Conservation (phyloP, 352 stramenopile species). For the Plasmopara viticola region DNA sequence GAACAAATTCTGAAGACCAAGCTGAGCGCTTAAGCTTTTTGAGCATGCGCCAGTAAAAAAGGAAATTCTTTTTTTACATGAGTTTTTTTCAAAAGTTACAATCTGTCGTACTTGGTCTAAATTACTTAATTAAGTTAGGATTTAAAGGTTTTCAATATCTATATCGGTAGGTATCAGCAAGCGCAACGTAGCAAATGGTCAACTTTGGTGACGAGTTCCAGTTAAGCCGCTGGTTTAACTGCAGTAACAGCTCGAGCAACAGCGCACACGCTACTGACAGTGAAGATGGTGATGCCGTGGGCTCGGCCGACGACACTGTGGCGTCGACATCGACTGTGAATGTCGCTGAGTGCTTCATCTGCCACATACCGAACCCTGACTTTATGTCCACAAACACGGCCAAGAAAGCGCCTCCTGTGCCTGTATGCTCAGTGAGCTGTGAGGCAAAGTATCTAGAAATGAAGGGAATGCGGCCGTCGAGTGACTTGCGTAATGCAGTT, state of each 20-base stretch:
- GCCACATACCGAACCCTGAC: conserved; percentile 47
- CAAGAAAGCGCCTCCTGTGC: conserved; percentile 47
- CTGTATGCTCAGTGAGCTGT: conserved; percentile 50
- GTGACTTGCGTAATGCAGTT: conserved; percentile 17
- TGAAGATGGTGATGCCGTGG: conserved; percentile 31
- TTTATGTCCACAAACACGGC: conserved; percentile 60
- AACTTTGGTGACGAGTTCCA: conserved; percentile 60
- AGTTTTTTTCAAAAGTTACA: not conserved
- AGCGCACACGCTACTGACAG: conserved; percentile 35
- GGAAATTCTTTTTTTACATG: not conserved
- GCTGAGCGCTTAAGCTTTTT: conserved; percentile 66
- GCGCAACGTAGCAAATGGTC: conserved; percentile 10
- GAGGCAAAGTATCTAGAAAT: conserved; percentile 49
- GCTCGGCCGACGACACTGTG: conserved; percentile 16
- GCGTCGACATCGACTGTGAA: conserved; percentile 16
- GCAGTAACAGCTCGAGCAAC: conserved; percentile 18
- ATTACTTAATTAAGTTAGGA: conserved; percentile 4
- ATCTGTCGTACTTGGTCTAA: not conserved
- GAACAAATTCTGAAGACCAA: conserved; percentile 96
- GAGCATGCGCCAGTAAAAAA: not conserved
- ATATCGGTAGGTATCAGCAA: not conserved
- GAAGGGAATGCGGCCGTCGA: conserved; percentile 40
- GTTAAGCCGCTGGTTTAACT: conserved; percentile 81
- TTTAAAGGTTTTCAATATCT: not conserved
- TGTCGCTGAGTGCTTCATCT: conserved; percentile 48